phyloP scores from a whole-genome alignment of 176 grass and related monocot genomes.

The Lolium multiflorum region DNA sequence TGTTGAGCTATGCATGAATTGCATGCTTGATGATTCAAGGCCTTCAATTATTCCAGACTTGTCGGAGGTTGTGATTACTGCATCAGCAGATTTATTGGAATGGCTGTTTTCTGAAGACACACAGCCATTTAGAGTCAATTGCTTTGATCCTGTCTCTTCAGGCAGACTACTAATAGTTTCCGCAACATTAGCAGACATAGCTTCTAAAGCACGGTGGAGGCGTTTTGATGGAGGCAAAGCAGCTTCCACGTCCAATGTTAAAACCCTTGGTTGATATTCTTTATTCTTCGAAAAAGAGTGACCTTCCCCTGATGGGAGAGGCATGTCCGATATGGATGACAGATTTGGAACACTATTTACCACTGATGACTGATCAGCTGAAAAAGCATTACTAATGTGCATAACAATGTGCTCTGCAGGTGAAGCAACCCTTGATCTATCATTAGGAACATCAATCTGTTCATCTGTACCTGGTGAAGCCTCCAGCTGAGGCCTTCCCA shows the following conservation, averaged over 20 bases:
- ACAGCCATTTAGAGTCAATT: slow-evolving; percentile 49
- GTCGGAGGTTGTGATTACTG: slow-evolving; percentile 25
- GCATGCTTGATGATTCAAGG: slow-evolving; percentile 28
- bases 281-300: slow-evolving; percentile 67
- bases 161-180: slow-evolving; percentile 56
- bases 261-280: slow-evolving; percentile 60
- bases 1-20: slow-evolving; percentile 36
- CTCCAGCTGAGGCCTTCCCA: slow-evolving; percentile 68
- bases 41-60: slow-evolving; percentile 43
- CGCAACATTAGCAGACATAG: slow-evolving; percentile 93
- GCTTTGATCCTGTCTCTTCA: slow-evolving; percentile 42
- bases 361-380: slow-evolving; percentile 8
- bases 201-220: slow-evolving; percentile 95
- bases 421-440: slow-evolving; percentile 28
- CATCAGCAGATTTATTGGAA: slow-evolving; percentile 42
- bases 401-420: slow-evolving; percentile 39
- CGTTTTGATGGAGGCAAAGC: slow-evolving; percentile 99
- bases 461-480: slow-evolving; percentile 40
- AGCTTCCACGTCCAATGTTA: slow-evolving; percentile 83
- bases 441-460: slow-evolving; percentile 41
- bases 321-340: slow-evolving; percentile 38
- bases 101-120: slow-evolving; percentile 28
- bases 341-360: slow-evolving; percentile 44
- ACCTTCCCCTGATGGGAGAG: slow-evolving; percentile 41
- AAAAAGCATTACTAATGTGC: slow-evolving; percentile 39